A percentile compares a stretch with the other conserved stretches of the same genome.
phyloP scores from a whole-genome alignment of 805 yeast genomes.

The Candida xiaguanensis region DNA sequence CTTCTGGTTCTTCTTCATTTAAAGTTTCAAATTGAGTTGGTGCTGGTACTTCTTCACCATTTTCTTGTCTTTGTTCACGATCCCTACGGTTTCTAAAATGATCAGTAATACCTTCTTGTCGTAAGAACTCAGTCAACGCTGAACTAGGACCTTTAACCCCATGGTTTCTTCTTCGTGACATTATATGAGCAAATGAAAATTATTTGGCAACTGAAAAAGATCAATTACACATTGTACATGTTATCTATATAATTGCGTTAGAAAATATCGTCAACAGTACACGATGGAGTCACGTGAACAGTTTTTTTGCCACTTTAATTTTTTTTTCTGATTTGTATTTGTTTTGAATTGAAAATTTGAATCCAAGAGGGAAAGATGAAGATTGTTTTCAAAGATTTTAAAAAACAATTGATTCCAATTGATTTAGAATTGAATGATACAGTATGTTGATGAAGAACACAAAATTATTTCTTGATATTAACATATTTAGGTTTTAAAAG shows the following conservation, averaged over 20 bases:
- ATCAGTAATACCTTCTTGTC: conserved; percentile 88
- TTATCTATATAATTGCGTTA: neutral
- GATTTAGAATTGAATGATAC: conserved; percentile 70
- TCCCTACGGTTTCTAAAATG: conserved; percentile 51
- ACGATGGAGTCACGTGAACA: neutral
- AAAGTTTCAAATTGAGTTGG: conserved; percentile 9
- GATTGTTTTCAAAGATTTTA: conserved; percentile 83
- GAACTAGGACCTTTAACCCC: conserved; percentile 66
- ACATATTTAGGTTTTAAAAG: conserved; percentile 48
- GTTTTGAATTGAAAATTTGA: neutral
- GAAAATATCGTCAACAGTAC: neutral
- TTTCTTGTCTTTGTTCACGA: conserved; percentile 18
- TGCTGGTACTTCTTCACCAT: conserved; percentile 7
- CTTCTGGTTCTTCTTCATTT: neutral
- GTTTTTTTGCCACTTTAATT: conserved; percentile 2
- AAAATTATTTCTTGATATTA: conserved; percentile 6
- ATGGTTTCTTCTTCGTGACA: conserved; percentile 15
- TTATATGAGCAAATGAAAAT: conserved; percentile 5
- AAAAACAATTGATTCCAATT: conserved; percentile 80
- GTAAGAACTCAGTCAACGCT: conserved; percentile 83
- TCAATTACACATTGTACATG: neutral
- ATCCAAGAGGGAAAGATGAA: conserved; percentile 56
- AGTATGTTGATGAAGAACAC: conserved; percentile 37
- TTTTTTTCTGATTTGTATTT: neutral
- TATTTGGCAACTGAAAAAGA: conserved; percentile 2